Conservation (phyloP, 2,329 filamentous ascomycete species). For the Capronia coronata region DNA sequence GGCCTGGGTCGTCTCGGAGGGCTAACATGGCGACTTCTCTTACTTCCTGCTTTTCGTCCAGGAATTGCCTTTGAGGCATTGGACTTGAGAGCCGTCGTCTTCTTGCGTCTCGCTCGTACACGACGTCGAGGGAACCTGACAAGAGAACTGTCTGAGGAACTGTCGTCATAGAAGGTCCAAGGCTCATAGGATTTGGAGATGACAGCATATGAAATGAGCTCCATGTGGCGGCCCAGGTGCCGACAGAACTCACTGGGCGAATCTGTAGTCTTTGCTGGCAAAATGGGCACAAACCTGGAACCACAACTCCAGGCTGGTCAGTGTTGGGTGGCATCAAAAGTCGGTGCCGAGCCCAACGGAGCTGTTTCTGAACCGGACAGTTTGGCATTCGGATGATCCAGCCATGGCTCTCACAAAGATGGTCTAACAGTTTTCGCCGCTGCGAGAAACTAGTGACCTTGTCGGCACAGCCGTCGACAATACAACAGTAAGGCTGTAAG, state of each 20-base stretch:
- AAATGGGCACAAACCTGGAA: neutral
- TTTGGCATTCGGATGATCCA: neutral
- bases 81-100: too few species aligned
- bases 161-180: slow-evolving; percentile 19
- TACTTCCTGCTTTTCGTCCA: too few species aligned
- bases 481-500: slow-evolving; percentile 18
- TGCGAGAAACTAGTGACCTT: neutral
- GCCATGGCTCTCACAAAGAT: neutral
- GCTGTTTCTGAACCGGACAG: too few species aligned
- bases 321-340: too few species aligned
- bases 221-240: slow-evolving; percentile 23
- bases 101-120: too few species aligned
- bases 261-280: neutral
- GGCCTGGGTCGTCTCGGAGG: too few species aligned
- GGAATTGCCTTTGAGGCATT: too few species aligned
- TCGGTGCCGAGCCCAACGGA: neutral
- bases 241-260: neutral
- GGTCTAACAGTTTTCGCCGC: slow-evolving; percentile 1
- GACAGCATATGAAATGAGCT: slow-evolving; percentile 19
- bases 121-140: too few species aligned
- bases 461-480: slow-evolving; percentile 2
- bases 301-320: too few species aligned
- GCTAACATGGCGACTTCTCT: too few species aligned
- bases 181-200: slow-evolving; percentile 14
- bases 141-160: neutral